Conservation (phyloP, 257 asterid genomes). For the Nicotiana sylvestris region DNA sequence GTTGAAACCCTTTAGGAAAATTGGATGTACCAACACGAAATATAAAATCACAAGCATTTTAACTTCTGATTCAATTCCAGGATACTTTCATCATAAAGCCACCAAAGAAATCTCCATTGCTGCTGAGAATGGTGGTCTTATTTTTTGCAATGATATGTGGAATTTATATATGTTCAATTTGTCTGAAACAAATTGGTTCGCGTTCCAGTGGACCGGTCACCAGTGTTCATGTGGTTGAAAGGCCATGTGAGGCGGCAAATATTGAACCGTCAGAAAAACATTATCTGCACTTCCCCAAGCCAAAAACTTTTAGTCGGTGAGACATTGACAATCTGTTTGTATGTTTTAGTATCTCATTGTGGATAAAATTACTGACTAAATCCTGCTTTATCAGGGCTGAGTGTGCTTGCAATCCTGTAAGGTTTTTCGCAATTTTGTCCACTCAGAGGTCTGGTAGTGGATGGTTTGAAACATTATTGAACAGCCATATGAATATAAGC, state of each 20-base stretch:
- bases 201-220: conserved; percentile 27
- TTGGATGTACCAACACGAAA: not conserved
- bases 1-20: not conserved
- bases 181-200: conserved; percentile 60
- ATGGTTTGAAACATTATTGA: conserved; percentile 87
- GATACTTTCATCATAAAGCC: conserved; percentile 47
- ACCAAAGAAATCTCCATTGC: conserved; percentile 60
- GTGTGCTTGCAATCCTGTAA: conserved; percentile 80
- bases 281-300: conserved; percentile 70
- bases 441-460: conserved; percentile 97
- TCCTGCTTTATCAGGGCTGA: conserved; percentile 52
- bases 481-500: conserved; percentile 79
- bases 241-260: conserved; percentile 43
- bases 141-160: conserved; percentile 74
- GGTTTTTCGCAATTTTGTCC: conserved; percentile 76
- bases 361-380: conserved; percentile 9
- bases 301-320: conserved; percentile 75
- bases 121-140: conserved; percentile 67
- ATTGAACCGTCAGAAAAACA: conserved; percentile 58
- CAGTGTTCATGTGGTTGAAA: conserved; percentile 40
- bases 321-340: not conserved
- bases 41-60: not conserved
- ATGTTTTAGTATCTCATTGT: not conserved
- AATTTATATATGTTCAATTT: conserved; percentile 63
- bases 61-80: conserved; percentile 46